Evolutionary conservation across 2,329 filamentous ascomycete genomes (phyloP).

Genomic region (Hypoxylon sp.): DNA sequence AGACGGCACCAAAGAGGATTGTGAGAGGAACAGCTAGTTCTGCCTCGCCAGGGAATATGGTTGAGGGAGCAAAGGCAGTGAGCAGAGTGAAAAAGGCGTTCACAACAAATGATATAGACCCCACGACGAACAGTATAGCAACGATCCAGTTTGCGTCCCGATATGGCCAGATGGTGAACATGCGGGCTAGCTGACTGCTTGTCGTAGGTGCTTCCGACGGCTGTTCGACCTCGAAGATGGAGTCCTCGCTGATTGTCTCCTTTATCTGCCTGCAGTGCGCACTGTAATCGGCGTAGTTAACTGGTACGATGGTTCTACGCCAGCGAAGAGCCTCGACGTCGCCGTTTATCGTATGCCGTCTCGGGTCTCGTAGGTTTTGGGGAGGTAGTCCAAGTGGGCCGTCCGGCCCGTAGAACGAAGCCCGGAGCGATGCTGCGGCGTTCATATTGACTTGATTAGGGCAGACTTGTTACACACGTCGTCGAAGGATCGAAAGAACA

Average conservation of each 20-base stretch:
- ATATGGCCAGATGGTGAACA: slow-evolving; percentile 40
- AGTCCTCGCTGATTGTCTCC: slow-evolving; percentile 3
- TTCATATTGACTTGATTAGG: background rate
- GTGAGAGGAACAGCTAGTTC: background rate
- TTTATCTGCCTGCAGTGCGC: slow-evolving; percentile 13
- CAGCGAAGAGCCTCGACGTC: slow-evolving; percentile 19
- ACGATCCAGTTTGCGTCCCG: slow-evolving; percentile 38
- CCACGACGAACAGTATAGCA: slow-evolving; percentile 47
- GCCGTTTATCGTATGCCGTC: slow-evolving; percentile 9
- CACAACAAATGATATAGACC: slow-evolving; percentile 31
- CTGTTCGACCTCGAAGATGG: slow-evolving; percentile 12
- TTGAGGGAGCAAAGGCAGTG: slow-evolving; percentile 6
- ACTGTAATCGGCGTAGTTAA: slow-evolving; percentile 20
- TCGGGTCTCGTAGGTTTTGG: background rate
- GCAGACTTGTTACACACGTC: background rate
- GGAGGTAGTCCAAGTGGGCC: slow-evolving; percentile 4
- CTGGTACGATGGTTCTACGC: slow-evolving; percentile 10
- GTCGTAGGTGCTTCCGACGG: slow-evolving; percentile 3
- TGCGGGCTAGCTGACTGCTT: slow-evolving; percentile 27
- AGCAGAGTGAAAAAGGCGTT: slow-evolving; percentile 21
- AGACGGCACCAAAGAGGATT: background rate
- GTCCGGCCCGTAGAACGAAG: slow-evolving; percentile 7
- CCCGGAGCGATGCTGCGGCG: background rate
- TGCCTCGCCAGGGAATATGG: background rate
- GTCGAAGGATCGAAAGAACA: background rate